phyloP scores from a whole-genome alignment of 306 rosid genomes.

The Potentilla sterilis region DNA sequence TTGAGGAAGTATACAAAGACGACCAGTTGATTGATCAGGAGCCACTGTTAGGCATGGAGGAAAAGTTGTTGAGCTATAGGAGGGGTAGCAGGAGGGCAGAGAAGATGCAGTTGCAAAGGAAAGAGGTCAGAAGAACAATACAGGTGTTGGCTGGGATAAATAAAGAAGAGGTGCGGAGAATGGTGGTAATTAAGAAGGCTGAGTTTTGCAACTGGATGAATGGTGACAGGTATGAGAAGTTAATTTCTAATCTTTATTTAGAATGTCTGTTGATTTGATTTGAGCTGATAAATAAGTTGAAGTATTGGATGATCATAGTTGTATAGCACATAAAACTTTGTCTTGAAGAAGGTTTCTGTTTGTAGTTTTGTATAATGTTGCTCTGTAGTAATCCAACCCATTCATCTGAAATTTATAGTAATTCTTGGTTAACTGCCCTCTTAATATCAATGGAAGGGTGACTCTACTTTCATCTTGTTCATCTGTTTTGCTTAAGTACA shows the following conservation, averaged over 20 bases:
- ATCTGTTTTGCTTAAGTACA: background rate
- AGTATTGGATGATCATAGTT: constrained; percentile 16
- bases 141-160: constrained; percentile 38
- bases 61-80: constrained; percentile 58
- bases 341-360: background rate
- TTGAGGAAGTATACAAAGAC: constrained; percentile 61
- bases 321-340: constrained; percentile 13
- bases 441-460: background rate
- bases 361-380: background rate
- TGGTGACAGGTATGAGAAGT: constrained; percentile 12
- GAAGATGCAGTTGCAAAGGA: constrained; percentile 40
- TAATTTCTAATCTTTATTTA: background rate
- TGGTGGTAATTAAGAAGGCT: constrained; percentile 5
- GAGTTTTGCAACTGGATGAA: background rate
- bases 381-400: background rate
- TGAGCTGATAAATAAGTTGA: constrained; percentile 18
- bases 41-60: constrained; percentile 68
- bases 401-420: background rate
- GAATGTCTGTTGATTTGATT: constrained; percentile 15
- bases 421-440: background rate
- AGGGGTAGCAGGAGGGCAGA: constrained; percentile 67
- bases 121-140: constrained; percentile 43
- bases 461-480: background rate
- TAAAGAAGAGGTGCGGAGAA: constrained; percentile 10
- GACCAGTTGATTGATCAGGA: constrained; percentile 61